phyloP scores from a whole-genome alignment of 2,329 filamentous ascomycete species.

The Parascedosporium putredinis region DNA sequence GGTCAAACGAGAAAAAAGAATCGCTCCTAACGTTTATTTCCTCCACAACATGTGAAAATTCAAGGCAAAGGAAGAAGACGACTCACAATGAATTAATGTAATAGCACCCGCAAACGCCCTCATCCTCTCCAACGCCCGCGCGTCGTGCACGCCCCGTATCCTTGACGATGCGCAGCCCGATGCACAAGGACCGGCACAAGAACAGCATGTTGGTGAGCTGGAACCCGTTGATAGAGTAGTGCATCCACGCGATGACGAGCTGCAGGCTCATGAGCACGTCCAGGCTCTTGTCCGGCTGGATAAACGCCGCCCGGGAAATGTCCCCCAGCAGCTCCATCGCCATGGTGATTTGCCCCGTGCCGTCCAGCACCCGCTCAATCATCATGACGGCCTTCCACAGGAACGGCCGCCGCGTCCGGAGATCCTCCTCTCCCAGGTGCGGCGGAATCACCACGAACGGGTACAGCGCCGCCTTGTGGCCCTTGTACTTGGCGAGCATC shows the following conservation, averaged over 20 bases:
- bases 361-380: constrained; percentile 30
- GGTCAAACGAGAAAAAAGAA: background rate
- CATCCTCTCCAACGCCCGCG: constrained; percentile 29
- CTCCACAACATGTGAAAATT: background rate
- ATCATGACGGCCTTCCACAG: constrained; percentile 42
- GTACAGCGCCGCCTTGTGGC: constrained; percentile 24
- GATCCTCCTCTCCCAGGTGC: constrained; percentile 23
- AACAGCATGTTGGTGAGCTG: constrained; percentile 40
- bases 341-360: constrained; percentile 30
- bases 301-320: constrained; percentile 27
- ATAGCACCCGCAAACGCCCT: constrained; percentile 39
- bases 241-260: constrained; percentile 35
- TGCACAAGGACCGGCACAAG: constrained; percentile 34
- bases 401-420: constrained; percentile 29
- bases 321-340: constrained; percentile 34
- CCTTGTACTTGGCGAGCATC: constrained; percentile 26
- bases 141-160: constrained; percentile 14
- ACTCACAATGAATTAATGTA: constrained; percentile 39
- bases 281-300: constrained; percentile 32
- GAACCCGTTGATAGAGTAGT: constrained; percentile 37
- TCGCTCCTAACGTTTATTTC: no score
- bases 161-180: constrained; percentile 22
- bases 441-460: constrained; percentile 35
- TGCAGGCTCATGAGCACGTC: constrained; percentile 37
- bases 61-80: background rate